phyloP scores from a whole-genome alignment of 2,329 filamentous ascomycete genomes.

The Hypoxylon sp. region DNA sequence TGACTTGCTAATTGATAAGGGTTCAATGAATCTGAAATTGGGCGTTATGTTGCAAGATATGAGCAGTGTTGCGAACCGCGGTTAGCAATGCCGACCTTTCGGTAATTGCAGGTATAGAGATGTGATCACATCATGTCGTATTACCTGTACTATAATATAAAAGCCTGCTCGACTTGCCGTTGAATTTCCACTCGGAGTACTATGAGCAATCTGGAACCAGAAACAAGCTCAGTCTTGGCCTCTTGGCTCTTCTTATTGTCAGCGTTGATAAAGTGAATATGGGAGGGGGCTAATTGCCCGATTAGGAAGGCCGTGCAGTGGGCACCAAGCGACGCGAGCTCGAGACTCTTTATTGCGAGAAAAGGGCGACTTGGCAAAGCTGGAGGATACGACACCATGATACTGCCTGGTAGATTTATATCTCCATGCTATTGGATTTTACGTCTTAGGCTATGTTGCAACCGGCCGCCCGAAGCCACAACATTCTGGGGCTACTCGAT shows the following conservation, averaged over 20 bases:
- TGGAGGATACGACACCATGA: slow-evolving; percentile 47
- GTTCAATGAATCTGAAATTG: slow-evolving; percentile 21
- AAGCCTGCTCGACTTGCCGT: slow-evolving; percentile 36
- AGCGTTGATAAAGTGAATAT: slow-evolving; percentile 41
- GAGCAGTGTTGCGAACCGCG: slow-evolving; percentile 17
- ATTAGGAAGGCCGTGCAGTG: slow-evolving; percentile 50
- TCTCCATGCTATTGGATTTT: slow-evolving; percentile 44
- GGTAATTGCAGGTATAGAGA: slow-evolving; percentile 33
- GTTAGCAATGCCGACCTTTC: slow-evolving; percentile 39
- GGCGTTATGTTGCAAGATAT: slow-evolving; percentile 27
- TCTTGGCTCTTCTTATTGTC: slow-evolving; percentile 40
- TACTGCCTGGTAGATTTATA: slow-evolving; percentile 42
- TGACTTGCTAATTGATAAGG: slow-evolving; percentile 33
- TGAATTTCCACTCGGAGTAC: slow-evolving; percentile 30
- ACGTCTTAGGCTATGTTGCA: slow-evolving; percentile 42
- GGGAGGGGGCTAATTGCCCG: slow-evolving; percentile 39
- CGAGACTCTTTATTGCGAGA: slow-evolving; percentile 36
- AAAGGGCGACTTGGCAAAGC: slow-evolving; percentile 41
- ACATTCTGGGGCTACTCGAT: slow-evolving; percentile 28
- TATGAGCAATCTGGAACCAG: slow-evolving; percentile 42
- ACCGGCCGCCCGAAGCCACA: slow-evolving; percentile 43
- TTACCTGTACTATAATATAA: slow-evolving; percentile 43
- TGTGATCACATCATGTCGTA: slow-evolving; percentile 41
- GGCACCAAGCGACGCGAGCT: slow-evolving; percentile 48
- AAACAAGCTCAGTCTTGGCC: slow-evolving; percentile 46